A percentile compares a stretch with the other conserved stretches of the same genome.
phyloP scores from a whole-genome alignment of 768 basidiomycete genomes.

The Pulveroboletus frians region DNA sequence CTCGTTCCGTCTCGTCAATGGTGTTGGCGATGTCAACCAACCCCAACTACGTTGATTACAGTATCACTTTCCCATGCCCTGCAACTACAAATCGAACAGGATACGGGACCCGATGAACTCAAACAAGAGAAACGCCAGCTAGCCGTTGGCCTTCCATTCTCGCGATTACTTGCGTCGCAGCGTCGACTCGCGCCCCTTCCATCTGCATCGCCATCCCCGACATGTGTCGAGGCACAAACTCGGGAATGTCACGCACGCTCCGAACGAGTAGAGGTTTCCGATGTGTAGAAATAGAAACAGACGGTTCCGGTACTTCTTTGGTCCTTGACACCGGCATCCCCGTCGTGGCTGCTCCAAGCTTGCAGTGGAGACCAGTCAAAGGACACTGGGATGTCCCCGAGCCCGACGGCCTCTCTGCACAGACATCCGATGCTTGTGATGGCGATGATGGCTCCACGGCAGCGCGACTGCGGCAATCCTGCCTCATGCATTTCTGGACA shows the following conservation, averaged over 20 bases:
- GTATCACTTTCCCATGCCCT: constrained; percentile 21
- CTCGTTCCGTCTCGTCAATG: constrained; percentile 7
- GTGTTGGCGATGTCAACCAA: constrained; percentile 14
- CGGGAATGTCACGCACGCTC: constrained; percentile 17
- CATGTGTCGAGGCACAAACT: constrained; percentile 23
- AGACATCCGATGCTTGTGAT: constrained; percentile 25
- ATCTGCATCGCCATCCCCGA: background rate
- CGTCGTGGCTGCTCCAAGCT: constrained; percentile 1
- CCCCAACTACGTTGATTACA: constrained; percentile 16
- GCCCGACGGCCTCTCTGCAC: constrained; percentile 24
- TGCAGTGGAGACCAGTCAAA: constrained; percentile 24
- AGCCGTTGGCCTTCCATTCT: constrained; percentile 18
- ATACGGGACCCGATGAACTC: too few species aligned
- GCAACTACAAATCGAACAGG: too few species aligned
- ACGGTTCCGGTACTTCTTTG: background rate
- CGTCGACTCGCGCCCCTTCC: constrained; percentile 7
- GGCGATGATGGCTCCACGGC: constrained; percentile 16
- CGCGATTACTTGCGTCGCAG: constrained; percentile 18
- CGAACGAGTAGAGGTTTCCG: constrained; percentile 5
- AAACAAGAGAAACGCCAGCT: background rate
- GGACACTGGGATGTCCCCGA: constrained; percentile 20
- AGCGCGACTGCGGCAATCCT: constrained; percentile 12
- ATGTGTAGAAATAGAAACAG: background rate
- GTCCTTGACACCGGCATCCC: background rate
- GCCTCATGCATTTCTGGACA: constrained; percentile 21